Evolutionary conservation across 2,329 filamentous ascomycete species (phyloP).

Genomic region (Boeremia exigua): DNA sequence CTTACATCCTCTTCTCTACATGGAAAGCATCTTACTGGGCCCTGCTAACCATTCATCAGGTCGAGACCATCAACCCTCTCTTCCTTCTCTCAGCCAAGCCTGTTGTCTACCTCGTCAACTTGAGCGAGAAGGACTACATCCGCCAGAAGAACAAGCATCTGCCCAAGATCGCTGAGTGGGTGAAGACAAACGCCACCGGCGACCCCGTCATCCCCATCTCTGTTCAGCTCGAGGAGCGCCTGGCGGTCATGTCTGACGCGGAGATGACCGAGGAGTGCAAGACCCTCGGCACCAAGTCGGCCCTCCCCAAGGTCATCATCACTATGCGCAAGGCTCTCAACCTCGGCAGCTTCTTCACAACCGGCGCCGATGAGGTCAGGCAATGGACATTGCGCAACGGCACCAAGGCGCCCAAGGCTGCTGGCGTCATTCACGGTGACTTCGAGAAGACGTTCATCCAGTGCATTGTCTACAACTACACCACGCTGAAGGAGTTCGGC

Average conservation of each 20-base stretch:
- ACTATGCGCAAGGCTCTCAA: slow-evolving; percentile 93
- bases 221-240: slow-evolving; percentile 88
- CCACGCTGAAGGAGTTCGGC: slow-evolving; percentile 79
- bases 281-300: slow-evolving; percentile 83
- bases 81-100: slow-evolving; percentile 96
- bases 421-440: slow-evolving; percentile 96
- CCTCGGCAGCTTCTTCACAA: slow-evolving; percentile 96
- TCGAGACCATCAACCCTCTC: slow-evolving; percentile 96
- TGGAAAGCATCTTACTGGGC: slow-evolving; percentile 7
- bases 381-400: slow-evolving; percentile 98
- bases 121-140: slow-evolving; percentile 96
- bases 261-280: slow-evolving; percentile 87
- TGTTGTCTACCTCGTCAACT: slow-evolving; percentile 94
- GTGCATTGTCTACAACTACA: slow-evolving; percentile 90
- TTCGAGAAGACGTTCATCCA: slow-evolving; percentile 99
- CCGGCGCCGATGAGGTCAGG: slow-evolving; percentile 91
- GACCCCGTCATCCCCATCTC: slow-evolving; percentile 95
- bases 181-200: slow-evolving; percentile 85
- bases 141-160: slow-evolving; percentile 99
- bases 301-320: slow-evolving; percentile 86
- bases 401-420: slow-evolving; percentile 96
- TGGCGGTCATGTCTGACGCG: slow-evolving; percentile 79
- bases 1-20: slow-evolving; percentile 11
- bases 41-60: slow-evolving; percentile 60
- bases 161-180: slow-evolving; percentile 90